Conservation (phyloP, 2,329 filamentous ascomycete species). For the Hypoxylon sp. region DNA sequence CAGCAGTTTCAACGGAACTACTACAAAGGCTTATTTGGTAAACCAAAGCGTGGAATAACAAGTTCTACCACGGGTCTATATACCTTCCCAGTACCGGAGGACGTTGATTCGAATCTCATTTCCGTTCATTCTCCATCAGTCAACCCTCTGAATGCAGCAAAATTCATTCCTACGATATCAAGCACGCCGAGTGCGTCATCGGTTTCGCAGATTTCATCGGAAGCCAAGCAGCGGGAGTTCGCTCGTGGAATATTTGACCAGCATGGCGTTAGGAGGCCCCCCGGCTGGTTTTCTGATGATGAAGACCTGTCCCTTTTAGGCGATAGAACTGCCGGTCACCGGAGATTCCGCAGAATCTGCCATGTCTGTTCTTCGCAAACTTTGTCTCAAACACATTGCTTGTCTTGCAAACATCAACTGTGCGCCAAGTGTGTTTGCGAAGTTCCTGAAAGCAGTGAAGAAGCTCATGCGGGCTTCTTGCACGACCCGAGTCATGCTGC, state of each 20-base stretch:
- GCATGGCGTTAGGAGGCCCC: conserved; percentile 62
- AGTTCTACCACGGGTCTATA: conserved; percentile 16
- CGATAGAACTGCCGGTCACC: conserved; percentile 54
- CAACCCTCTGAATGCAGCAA: conserved; percentile 18
- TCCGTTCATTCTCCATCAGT: conserved; percentile 6
- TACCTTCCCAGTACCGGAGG: conserved; percentile 11
- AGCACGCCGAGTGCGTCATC: conserved; percentile 25
- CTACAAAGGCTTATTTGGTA: conserved; percentile 36
- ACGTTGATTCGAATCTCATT: conserved; percentile 3
- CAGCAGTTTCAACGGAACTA: conserved; percentile 38
- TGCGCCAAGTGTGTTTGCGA: conserved; percentile 64
- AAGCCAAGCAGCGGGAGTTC: conserved; percentile 58
- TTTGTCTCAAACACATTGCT: conserved; percentile 59
- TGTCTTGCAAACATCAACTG: conserved; percentile 66
- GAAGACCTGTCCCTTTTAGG: conserved; percentile 52
- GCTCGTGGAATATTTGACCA: conserved; percentile 64
- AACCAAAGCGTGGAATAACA: conserved; percentile 9
- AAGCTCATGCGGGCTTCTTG: conserved; percentile 45
- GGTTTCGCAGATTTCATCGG: conserved; percentile 43
- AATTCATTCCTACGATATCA: conserved; percentile 19
- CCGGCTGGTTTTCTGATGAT: conserved; percentile 64
- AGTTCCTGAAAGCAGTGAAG: conserved; percentile 47
- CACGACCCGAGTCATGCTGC: conserved; percentile 41
- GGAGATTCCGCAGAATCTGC: conserved; percentile 58
- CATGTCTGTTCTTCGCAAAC: conserved; percentile 65